These are phyloP conservation scores for Mrakia gelida DNA, from an alignment of 768 basidiomycete genomes.

Conservation along the genomic window DNA sequence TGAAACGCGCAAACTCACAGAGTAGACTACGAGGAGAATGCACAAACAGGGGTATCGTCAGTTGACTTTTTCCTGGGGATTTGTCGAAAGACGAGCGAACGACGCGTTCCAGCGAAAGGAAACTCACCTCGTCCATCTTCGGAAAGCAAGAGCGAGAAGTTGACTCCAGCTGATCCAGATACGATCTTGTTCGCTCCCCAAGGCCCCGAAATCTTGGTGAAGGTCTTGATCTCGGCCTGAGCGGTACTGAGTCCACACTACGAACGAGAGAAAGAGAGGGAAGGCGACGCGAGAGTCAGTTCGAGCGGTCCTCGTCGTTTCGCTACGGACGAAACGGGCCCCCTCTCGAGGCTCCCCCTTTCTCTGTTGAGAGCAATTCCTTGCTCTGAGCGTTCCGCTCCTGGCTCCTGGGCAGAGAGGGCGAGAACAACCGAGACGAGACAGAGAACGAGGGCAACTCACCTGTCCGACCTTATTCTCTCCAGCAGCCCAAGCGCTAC, in stretches of 20 bases:
- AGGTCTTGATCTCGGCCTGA: conserved; percentile 17
- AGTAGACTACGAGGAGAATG: neutral
- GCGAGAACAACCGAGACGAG: too few relatives aligned
- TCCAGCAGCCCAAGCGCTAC: conserved; percentile 11
- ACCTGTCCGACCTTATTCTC: conserved; percentile 29
- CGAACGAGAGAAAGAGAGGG: neutral
- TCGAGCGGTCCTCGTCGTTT: too few relatives aligned
- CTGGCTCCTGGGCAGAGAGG: too few relatives aligned
- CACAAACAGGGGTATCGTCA: neutral
- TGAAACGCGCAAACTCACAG: neutral
- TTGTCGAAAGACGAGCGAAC: neutral
- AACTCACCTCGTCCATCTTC: conserved; percentile 59
- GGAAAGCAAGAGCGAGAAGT: conserved; percentile 77
- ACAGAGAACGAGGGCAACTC: neutral
- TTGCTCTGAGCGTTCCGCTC: too few relatives aligned
- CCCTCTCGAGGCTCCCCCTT: too few relatives aligned
- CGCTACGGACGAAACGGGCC: too few relatives aligned
- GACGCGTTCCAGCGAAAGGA: neutral
- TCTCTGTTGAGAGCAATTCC: too few relatives aligned
- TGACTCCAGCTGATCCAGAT: conserved; percentile 60
- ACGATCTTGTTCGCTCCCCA: conserved; percentile 41
- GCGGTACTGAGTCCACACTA: conserved; percentile 9
- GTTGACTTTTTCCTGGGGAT: too few relatives aligned
- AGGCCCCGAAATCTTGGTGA: conserved; percentile 39
- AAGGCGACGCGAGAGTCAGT: neutral